Base-by-base conservation (phyloP, 768 basidiomycete genomes). In the Podaxis mareebaensis region DNA sequence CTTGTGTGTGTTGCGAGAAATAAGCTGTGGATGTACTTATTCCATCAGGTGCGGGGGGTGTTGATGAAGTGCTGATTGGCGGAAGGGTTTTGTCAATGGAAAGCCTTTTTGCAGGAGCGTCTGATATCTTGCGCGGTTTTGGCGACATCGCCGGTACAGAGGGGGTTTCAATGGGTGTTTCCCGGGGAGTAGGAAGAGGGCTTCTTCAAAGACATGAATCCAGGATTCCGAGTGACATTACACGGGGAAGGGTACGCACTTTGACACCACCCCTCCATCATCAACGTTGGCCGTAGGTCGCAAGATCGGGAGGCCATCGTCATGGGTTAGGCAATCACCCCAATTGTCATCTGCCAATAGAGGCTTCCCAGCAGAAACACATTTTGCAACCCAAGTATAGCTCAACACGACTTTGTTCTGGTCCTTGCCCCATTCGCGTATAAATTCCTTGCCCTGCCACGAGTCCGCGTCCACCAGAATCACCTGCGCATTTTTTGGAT, bases 101-200 rank as follows among this genome's bases (percentile, higher is more conserved):
- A 28, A 12, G 46, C 22, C 26, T 13, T 52, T 57, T 56, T 24
- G 46, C 36, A 56, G 40, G 40, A n/a, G 17, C 22, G 30, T 63
- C 61, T 10, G 24, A 36, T 26, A 40, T 36, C 46, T 51, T 63
- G 7, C 0, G 46, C 3, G 7, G 36, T 26, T 62, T 51, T 38
- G 36, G 11, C 28, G 22, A 49, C n/a, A 28, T 13, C 48, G 42
- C 57, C 36, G 33, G 5, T 28, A 42, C 26, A 20, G 64, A 44
- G 15, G 59, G 52, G 20, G 67, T 63, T 42, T 78, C 78, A 12
- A 79, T 74, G 15, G 87, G 86, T 13, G 85, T 87, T 15, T 79
- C 77, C 28, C 87, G 78, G 17, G 88, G 88, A 3, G 87, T 89
- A 36, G 87, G 87, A 58, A 89, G 70, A 59, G 83, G 79, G 68